Base-by-base conservation (phyloP, 2,329 filamentous ascomycete species). In the Stachybotrys chlorohalonatus region DNA sequence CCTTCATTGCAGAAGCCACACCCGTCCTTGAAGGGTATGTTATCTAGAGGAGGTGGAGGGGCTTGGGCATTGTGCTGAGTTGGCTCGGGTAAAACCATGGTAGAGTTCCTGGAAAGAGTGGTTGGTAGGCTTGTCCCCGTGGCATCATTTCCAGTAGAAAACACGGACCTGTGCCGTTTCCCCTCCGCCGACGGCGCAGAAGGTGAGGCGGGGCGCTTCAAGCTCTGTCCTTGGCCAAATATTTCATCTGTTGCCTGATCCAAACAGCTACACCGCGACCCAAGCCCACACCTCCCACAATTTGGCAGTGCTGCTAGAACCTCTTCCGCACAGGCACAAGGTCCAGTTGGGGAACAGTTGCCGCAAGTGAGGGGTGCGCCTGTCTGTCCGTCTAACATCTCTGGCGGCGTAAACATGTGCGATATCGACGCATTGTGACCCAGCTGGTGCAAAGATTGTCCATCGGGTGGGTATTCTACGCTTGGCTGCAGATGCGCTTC, bases 1-100 rank as follows among this genome's bases (percentile, higher is more conserved):
- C 87, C 88, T 56, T 92, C 87, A 58, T 86, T 83, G 70, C 89
- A 94, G 72, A 94, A 94, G 7, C 89, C 89, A 67, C 89, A 94
- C 17, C 82, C 80, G 62, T 93, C 89, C 58, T 82, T 79, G 6
- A 80, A 75, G 11, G 75, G 72, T 47, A 79, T 69, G 16, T 64
- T 56, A 46, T 65, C 66, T 47, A 67, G 56, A 2, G 73, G 64
- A 24, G 24, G 49, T 58, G 61, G 64, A 71, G 58, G 66, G 69
- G 7, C 60, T 53, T 36, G 63, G 58, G 53, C 61, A 64, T 42
- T 42, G 36, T 9, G 13, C 36, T 42, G 57, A 15, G 57, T 49
- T 13, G 64, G 58, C 51, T 64, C 56, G 57, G 64, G 58, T 52
- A 52, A 52, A 45, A 51, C 51, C 48, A 57, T 57, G 58, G 60